phyloP scores from a whole-genome alignment of 1,284 basidiomycete species.

The Phlebopus sp. region DNA sequence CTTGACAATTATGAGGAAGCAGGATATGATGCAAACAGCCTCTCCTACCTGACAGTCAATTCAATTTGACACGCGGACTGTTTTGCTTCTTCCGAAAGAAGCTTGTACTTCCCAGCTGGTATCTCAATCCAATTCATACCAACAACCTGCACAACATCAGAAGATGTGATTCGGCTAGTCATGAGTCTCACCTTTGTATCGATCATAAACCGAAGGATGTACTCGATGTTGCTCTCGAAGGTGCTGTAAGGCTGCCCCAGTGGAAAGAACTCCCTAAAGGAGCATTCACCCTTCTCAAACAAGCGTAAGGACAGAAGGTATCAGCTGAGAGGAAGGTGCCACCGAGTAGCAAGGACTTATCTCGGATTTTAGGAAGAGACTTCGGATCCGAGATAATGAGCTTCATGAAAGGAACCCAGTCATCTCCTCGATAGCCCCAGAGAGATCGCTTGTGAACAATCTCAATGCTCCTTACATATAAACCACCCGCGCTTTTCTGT shows the following conservation, averaged over 20 bases:
- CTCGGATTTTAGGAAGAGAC: conserved; percentile 83
- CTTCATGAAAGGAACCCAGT: conserved; percentile 78
- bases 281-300: conserved; percentile 83
- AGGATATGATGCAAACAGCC: not conserved
- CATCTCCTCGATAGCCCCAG: conserved; percentile 87
- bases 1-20: conserved; percentile 37
- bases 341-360: conserved; percentile 51
- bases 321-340: conserved; percentile 12
- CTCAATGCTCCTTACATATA: conserved; percentile 56
- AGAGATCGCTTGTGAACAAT: conserved; percentile 70
- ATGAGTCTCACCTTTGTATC: conserved; percentile 71
- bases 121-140: conserved; percentile 99
- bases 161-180: not conserved
- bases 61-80: conserved; percentile 87
- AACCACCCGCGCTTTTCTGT: conserved; percentile 31
- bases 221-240: conserved; percentile 91
- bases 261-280: conserved; percentile 67
- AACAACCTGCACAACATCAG: conserved; percentile 59
- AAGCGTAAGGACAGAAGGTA: conserved; percentile 53
- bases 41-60: conserved; percentile 63
- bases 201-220: conserved; percentile 92
- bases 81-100: conserved; percentile 56
- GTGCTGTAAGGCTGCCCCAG: conserved; percentile 53
- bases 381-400: conserved; percentile 73
- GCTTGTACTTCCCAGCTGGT: conserved; percentile 73